Evolutionary conservation across 2,329 filamentous ascomycete species (phyloP).

Genomic region (Taxawa tesnikishii): DNA sequence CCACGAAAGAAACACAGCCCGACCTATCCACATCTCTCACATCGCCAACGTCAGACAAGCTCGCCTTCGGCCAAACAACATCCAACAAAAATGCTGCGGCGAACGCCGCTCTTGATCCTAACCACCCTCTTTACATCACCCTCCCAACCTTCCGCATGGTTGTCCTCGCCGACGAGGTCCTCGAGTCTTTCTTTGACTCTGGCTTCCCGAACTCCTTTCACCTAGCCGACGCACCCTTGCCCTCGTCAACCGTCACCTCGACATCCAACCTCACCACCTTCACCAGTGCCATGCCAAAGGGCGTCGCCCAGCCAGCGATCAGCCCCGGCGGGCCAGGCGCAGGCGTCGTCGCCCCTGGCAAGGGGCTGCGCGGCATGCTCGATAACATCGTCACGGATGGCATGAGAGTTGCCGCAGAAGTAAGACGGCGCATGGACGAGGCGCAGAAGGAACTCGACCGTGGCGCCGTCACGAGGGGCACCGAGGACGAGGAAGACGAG

Average conservation of each 20-base stretch:
- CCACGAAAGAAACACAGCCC: too few species aligned
- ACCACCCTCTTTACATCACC: constrained; percentile 88
- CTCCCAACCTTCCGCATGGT: constrained; percentile 98
- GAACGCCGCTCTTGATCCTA: constrained; percentile 83
- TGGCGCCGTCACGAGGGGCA: constrained; percentile 50
- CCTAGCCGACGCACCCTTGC: constrained; percentile 53
- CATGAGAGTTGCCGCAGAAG: constrained; percentile 89
- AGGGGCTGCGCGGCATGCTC: constrained; percentile 79
- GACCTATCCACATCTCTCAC: constrained; percentile 9
- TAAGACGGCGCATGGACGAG: constrained; percentile 86
- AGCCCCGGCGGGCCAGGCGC: constrained; percentile 22
- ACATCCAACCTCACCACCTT: constrained; percentile 75
- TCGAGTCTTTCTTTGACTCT: constrained; percentile 95
- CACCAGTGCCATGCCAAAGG: constrained; percentile 48
- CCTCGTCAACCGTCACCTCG: constrained; percentile 36
- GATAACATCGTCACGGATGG: constrained; percentile 97
- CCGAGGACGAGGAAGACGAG: constrained; percentile 40
- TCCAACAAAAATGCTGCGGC: constrained; percentile 58
- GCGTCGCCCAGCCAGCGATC: constrained; percentile 10
- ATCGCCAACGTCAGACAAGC: constrained; percentile 12
- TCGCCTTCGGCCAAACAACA: constrained; percentile 21
- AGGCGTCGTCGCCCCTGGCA: constrained; percentile 49
- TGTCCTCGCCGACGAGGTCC: constrained; percentile 83
- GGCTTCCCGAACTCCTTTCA: constrained; percentile 91
- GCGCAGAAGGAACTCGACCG: constrained; percentile 84